Evolutionary conservation across 345 rosid species (phyloP).

Genomic region (Corchorus capsularis): DNA sequence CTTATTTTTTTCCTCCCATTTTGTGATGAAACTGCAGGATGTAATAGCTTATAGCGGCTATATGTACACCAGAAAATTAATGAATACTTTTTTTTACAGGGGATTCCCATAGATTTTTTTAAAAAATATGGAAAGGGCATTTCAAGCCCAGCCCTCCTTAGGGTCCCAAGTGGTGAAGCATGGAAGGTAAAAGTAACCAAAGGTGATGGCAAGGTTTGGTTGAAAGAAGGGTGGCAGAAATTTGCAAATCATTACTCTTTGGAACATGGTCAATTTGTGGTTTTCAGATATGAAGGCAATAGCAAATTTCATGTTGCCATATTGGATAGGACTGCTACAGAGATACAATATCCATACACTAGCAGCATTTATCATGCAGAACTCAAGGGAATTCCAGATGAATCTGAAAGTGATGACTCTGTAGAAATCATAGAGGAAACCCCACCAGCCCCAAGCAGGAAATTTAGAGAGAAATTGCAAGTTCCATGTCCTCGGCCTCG

Average conservation of each 20-base stretch:
- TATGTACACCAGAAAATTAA: background rate
- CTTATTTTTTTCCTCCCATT: background rate
- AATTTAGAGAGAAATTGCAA: background rate
- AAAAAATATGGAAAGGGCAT: background rate
- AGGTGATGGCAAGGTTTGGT: constrained; percentile 11
- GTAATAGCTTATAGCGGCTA: background rate
- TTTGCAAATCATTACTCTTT: constrained; percentile 24
- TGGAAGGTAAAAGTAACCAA: constrained; percentile 17
- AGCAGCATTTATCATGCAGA: background rate
- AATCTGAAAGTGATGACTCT: constrained; percentile 5
- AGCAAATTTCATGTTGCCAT: constrained; percentile 26
- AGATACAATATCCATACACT: constrained; percentile 26
- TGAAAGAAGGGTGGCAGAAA: constrained; percentile 27
- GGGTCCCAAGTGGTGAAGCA: constrained; percentile 10
- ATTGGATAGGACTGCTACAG: constrained; percentile 25
- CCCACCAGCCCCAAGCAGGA: background rate
- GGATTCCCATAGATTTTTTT: background rate
- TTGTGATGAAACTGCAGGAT: background rate
- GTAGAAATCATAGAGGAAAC: background rate
- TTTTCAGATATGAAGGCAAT: constrained; percentile 28
- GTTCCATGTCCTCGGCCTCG: constrained; percentile 4
- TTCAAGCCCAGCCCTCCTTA: constrained; percentile 9
- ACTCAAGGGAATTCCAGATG: background rate
- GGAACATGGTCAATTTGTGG: constrained; percentile 14
- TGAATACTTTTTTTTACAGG: background rate